Conservation (phyloP, 345 rosid genomes). For the Anacardium occidentale region DNA sequence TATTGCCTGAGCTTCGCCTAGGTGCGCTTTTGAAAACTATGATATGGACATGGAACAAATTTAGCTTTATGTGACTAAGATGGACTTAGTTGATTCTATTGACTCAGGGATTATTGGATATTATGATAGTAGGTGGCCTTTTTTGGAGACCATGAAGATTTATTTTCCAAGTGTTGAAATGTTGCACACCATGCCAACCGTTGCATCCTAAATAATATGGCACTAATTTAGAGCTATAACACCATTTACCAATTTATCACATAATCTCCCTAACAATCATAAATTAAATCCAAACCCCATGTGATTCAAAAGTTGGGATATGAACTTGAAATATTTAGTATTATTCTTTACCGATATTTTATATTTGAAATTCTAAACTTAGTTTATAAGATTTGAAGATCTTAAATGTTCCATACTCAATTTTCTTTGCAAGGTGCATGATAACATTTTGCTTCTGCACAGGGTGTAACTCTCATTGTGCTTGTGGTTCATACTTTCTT, state of each 20-base stretch:
- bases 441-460: conserved; percentile 30
- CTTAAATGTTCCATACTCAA: conserved; percentile 1
- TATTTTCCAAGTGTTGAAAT: neutral
- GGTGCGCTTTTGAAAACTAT: too few relatives aligned
- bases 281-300: too few relatives aligned
- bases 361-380: neutral
- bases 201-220: too few relatives aligned
- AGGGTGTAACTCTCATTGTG: conserved; percentile 60
- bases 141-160: neutral
- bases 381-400: neutral
- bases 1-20: too few relatives aligned
- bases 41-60: neutral
- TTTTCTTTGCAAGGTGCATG: conserved; percentile 4
- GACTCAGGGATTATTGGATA: neutral
- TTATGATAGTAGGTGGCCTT: neutral
- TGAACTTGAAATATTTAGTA: too few relatives aligned
- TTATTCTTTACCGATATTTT: neutral
- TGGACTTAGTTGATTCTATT: neutral
- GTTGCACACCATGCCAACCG: too few relatives aligned
- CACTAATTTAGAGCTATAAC: too few relatives aligned
- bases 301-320: too few relatives aligned
- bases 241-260: too few relatives aligned
- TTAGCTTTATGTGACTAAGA: neutral
- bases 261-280: too few relatives aligned
- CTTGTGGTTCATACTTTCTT: conserved; percentile 61